Evolutionary conservation across 1,284 basidiomycete genomes (phyloP).

Genomic region (Taiwanofungus camphoratus): DNA sequence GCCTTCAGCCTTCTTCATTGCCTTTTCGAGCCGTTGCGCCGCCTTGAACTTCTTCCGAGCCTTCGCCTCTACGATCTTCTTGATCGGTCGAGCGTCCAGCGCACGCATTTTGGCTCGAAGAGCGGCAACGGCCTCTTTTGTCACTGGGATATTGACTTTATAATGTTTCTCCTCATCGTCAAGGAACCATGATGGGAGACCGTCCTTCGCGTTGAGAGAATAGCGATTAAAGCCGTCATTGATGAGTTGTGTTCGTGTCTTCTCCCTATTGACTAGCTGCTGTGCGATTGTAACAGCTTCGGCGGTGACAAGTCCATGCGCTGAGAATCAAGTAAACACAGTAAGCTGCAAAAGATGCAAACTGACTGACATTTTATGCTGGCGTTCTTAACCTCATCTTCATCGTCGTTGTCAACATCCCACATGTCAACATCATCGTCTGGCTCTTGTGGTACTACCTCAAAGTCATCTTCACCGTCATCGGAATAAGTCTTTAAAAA

Average conservation of each 20-base stretch:
- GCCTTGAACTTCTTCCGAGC: slow-evolving; percentile 95
- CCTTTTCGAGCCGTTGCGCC: slow-evolving; percentile 81
- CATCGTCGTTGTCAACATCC: slow-evolving; percentile 77
- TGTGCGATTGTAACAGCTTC: slow-evolving; percentile 94
- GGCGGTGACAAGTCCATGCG: slow-evolving; percentile 81
- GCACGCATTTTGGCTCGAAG: slow-evolving; percentile 90
- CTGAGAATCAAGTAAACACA: slow-evolving; percentile 36
- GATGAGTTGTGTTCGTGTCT: slow-evolving; percentile 84
- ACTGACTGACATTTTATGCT: slow-evolving; percentile 62
- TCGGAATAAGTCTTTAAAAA: slow-evolving; percentile 9
- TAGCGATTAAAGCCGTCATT: slow-evolving; percentile 97
- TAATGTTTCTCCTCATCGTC: slow-evolving; percentile 95
- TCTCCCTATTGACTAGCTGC: slow-evolving; percentile 88
- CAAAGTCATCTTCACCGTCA: slow-evolving; percentile 55
- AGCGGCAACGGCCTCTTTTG: slow-evolving; percentile 89
- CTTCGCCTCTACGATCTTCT: slow-evolving; percentile 99
- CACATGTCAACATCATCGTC: slow-evolving; percentile 66
- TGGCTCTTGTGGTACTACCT: slow-evolving; percentile 62
- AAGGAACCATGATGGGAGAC: slow-evolving; percentile 92
- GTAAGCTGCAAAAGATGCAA: not conserved
- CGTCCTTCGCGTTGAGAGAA: slow-evolving; percentile 88
- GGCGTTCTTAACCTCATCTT: slow-evolving; percentile 68
- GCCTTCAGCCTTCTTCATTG: slow-evolving; percentile 94
- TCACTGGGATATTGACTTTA: slow-evolving; percentile 92
- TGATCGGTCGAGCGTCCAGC: slow-evolving; percentile 95